phyloP scores from a whole-genome alignment of 352 stramenopile genomes.

The Plasmopara viticola region DNA sequence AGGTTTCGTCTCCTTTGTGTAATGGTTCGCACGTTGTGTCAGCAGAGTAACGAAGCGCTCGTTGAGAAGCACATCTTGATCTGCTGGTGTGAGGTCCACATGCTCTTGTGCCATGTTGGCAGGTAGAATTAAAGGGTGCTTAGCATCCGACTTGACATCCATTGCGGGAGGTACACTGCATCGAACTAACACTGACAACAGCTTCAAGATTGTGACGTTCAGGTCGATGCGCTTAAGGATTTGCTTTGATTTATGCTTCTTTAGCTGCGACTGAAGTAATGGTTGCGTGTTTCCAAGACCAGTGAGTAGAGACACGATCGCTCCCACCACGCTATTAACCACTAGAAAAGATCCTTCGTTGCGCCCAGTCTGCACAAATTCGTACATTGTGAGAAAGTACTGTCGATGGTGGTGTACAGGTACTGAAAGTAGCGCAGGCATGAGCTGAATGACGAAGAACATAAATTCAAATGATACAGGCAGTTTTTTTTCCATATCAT shows the following conservation, averaged over 20 bases:
- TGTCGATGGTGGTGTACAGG: constrained; percentile 61
- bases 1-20: constrained; percentile 74
- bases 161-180: constrained; percentile 65
- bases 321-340: constrained; percentile 75
- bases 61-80: constrained; percentile 63
- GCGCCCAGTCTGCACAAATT: constrained; percentile 72
- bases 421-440: constrained; percentile 65
- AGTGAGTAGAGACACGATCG: constrained; percentile 62
- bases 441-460: constrained; percentile 70
- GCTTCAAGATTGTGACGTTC: constrained; percentile 58
- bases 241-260: constrained; percentile 58
- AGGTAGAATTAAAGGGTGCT: constrained; percentile 33
- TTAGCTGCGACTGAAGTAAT: constrained; percentile 56
- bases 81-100: constrained; percentile 48
- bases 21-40: constrained; percentile 62
- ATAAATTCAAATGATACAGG: constrained; percentile 80
- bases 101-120: constrained; percentile 64
- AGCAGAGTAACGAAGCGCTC: constrained; percentile 74
- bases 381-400: constrained; percentile 70
- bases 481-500: constrained; percentile 29
- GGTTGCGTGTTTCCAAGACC: constrained; percentile 51
- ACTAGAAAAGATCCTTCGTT: constrained; percentile 81
- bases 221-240: constrained; percentile 79
- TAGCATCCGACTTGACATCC: constrained; percentile 35
- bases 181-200: constrained; percentile 68